A percentile compares a stretch with the other conserved stretches of the same genome.
Evolutionary conservation across 805 yeast species (phyloP).

Genomic region (Wickerhamiella nectarea): DNA sequence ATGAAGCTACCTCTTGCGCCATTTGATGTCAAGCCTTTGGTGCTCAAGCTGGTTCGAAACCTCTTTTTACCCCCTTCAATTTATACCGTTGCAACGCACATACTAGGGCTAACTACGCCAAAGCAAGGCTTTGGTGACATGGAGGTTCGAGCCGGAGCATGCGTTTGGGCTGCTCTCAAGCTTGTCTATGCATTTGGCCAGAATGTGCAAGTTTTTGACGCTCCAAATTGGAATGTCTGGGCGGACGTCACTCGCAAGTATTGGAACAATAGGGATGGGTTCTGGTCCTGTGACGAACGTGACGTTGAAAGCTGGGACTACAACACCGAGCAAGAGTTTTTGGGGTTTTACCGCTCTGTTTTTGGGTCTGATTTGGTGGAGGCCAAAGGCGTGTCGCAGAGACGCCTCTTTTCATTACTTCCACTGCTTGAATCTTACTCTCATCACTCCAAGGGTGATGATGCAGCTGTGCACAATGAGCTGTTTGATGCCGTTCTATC

Average conservation of each 20-base stretch:
- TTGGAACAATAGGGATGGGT: slow-evolving; percentile 19
- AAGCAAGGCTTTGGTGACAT: not conserved
- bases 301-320: not conserved
- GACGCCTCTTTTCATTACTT: not conserved
- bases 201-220: slow-evolving; percentile 13
- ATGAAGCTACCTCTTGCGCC: slow-evolving; percentile 8
- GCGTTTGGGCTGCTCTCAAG: slow-evolving; percentile 13
- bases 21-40: slow-evolving; percentile 24
- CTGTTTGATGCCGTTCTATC: not conserved
- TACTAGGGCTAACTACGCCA: slow-evolving; percentile 14
- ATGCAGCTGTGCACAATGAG: not conserved
- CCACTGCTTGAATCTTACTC: not conserved
- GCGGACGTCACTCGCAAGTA: slow-evolving; percentile 21
- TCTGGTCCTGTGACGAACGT: slow-evolving; percentile 22
- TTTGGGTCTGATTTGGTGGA: not conserved
- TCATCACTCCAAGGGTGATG: not conserved
- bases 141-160: not conserved
- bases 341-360: not conserved
- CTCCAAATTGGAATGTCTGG: slow-evolving; percentile 26
- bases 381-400: not conserved
- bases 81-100: slow-evolving; percentile 26
- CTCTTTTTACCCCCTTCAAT: slow-evolving; percentile 39
- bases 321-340: not conserved
- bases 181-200: slow-evolving; percentile 20
- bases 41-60: slow-evolving; percentile 32